These are phyloP conservation scores for Pseudopyrenochaeta lycopersici DNA, from an alignment of 2,329 filamentous ascomycete species.

Conservation along the genomic window DNA sequence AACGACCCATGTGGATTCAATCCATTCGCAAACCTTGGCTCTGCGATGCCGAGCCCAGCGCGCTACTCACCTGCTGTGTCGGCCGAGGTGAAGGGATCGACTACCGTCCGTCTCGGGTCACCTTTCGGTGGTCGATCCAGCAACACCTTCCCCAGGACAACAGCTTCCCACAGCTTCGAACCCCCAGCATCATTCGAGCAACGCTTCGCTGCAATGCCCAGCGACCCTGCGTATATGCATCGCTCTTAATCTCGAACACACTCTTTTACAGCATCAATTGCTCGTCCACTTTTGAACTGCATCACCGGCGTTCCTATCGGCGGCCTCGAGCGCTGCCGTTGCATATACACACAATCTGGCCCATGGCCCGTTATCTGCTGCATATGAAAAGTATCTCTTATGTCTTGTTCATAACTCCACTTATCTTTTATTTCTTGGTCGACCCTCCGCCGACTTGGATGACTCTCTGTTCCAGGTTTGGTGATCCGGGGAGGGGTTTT, in stretches of 20 bases:
- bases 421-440: conserved; percentile 11
- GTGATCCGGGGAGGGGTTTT: conserved; percentile 17
- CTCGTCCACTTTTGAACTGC: conserved; percentile 33
- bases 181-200: conserved; percentile 50
- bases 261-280: conserved; percentile 30
- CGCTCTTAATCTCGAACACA: conserved; percentile 27
- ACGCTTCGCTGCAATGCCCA: conserved; percentile 44
- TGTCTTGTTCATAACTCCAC: conserved; percentile 37
- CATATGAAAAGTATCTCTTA: conserved; percentile 43
- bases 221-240: conserved; percentile 31
- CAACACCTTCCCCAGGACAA: conserved; percentile 59
- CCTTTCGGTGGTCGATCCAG: conserved; percentile 55
- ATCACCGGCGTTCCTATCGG: conserved; percentile 46
- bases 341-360: conserved; percentile 31
- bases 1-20: conserved; percentile 55
- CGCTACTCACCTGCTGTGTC: conserved; percentile 25
- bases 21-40: conserved; percentile 33
- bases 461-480: conserved; percentile 23
- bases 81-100: conserved; percentile 42
- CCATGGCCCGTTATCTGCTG: conserved; percentile 26
- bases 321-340: conserved; percentile 30
- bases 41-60: conserved; percentile 37
- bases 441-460: conserved; percentile 21
- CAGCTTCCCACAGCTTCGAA: conserved; percentile 49
- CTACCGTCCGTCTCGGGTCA: conserved; percentile 56